These are phyloP conservation scores for Wickerhamomyces xylosicus DNA, from an alignment of 805 yeast genomes.

Conservation along the genomic window DNA sequence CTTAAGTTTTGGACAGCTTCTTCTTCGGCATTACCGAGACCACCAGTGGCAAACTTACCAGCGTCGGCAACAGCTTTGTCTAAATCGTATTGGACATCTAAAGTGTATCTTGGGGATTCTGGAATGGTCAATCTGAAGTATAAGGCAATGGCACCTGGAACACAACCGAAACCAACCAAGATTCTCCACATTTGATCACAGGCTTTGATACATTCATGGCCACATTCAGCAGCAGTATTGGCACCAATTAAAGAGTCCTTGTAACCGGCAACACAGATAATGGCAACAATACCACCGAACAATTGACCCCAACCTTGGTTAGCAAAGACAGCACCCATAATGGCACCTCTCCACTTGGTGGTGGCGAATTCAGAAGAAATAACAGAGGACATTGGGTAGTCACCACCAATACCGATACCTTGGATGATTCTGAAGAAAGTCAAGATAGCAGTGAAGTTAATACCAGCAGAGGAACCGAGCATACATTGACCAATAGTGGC, in stretches of 20 bases:
- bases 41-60: slow-evolving; percentile 39
- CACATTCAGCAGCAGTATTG: slow-evolving; percentile 49
- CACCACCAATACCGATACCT: slow-evolving; percentile 98
- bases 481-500: slow-evolving; percentile 74
- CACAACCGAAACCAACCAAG: slow-evolving; percentile 79
- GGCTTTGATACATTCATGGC: slow-evolving; percentile 57
- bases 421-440: slow-evolving; percentile 71
- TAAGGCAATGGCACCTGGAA: slow-evolving; percentile 77
- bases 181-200: slow-evolving; percentile 95
- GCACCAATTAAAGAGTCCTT: slow-evolving; percentile 49
- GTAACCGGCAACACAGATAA: slow-evolving; percentile 69
- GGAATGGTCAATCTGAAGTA: slow-evolving; percentile 92
- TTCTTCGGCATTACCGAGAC: slow-evolving; percentile 36
- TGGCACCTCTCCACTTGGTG: slow-evolving; percentile 96
- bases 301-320: slow-evolving; percentile 97
- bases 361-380: slow-evolving; percentile 89
- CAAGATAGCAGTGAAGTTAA: slow-evolving; percentile 64
- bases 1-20: slow-evolving; percentile 34
- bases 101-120: slow-evolving; percentile 86
- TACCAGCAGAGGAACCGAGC: slow-evolving; percentile 60
- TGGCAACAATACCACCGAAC: slow-evolving; percentile 75
- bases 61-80: slow-evolving; percentile 47
- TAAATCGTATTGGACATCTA: slow-evolving; percentile 59
- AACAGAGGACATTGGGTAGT: slow-evolving; percentile 88
- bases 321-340: slow-evolving; percentile 93